phyloP scores from a whole-genome alignment of 2,329 filamentous ascomycete species.

The Penicillium verrucosum region DNA sequence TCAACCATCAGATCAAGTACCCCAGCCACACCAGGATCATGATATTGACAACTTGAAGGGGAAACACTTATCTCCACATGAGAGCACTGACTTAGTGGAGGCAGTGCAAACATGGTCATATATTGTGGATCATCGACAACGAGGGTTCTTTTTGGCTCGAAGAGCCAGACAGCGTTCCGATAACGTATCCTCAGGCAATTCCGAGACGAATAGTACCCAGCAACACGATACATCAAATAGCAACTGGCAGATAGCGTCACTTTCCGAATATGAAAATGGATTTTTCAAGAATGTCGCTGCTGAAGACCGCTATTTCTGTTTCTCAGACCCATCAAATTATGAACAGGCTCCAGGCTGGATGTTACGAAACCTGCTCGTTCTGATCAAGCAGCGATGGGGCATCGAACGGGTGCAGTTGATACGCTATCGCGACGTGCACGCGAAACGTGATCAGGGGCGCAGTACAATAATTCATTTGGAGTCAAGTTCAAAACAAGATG shows the following conservation, averaged over 20 bases:
- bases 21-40: slow-evolving; percentile 19
- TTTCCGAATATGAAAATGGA: slow-evolving; percentile 76
- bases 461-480: slow-evolving; percentile 72
- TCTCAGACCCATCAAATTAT: slow-evolving; percentile 92
- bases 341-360: slow-evolving; percentile 86
- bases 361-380: slow-evolving; percentile 79
- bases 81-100: slow-evolving; percentile 77
- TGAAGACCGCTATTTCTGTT: slow-evolving; percentile 79
- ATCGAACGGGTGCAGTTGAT: slow-evolving; percentile 76
- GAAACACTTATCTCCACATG: slow-evolving; percentile 57
- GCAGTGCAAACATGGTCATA: slow-evolving; percentile 85
- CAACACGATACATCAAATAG: background rate
- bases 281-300: slow-evolving; percentile 74
- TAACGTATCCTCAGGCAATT: background rate
- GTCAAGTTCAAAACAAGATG: slow-evolving; percentile 25
- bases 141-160: slow-evolving; percentile 95
- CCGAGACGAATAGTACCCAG: background rate
- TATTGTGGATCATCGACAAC: slow-evolving; percentile 73
- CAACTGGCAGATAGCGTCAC: slow-evolving; percentile 69
- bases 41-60: slow-evolving; percentile 19
- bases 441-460: slow-evolving; percentile 71
- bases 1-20: slow-evolving; percentile 19
- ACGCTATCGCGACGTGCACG: slow-evolving; percentile 82
- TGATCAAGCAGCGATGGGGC: slow-evolving; percentile 78
- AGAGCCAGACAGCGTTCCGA: slow-evolving; percentile 14